phyloP scores from a whole-genome alignment of 352 stramenopile genomes.

The Phytophthora boehmeriae region DNA sequence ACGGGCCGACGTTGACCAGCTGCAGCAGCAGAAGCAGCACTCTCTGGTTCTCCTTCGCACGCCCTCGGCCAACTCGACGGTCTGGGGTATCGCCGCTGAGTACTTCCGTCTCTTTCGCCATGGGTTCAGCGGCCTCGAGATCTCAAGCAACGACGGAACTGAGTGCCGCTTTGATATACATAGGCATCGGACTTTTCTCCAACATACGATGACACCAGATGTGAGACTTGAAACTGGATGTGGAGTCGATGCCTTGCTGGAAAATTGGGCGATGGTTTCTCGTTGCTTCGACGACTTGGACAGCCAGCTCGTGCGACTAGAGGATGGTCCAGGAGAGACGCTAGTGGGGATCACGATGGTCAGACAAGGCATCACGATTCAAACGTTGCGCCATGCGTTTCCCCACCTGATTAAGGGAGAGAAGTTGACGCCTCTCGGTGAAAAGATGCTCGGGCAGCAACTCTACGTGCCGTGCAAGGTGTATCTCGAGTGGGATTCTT shows the following conservation, averaged over 20 bases:
- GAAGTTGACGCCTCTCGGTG: background rate
- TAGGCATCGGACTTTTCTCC: background rate
- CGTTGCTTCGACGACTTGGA: background rate
- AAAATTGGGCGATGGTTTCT: background rate
- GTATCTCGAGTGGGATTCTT: slow-evolving; percentile 6
- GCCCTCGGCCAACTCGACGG: background rate
- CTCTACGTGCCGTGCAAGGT: background rate
- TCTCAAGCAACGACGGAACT: too few species aligned
- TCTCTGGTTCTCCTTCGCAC: background rate
- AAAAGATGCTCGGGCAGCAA: background rate
- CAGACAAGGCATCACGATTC: background rate
- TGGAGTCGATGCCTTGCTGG: background rate
- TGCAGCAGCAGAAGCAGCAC: too few species aligned
- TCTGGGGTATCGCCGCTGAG: background rate
- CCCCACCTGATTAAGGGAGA: background rate
- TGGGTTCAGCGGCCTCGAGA: background rate
- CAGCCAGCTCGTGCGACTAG: background rate
- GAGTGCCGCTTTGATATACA: background rate
- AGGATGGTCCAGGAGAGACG: background rate
- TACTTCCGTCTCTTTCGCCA: background rate
- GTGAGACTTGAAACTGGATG: background rate
- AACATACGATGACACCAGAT: background rate
- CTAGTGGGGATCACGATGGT: background rate
- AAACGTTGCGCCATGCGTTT: slow-evolving; percentile 1
- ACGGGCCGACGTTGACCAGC: background rate